phyloP scores from a whole-genome alignment of 2,329 filamentous ascomycete genomes.

The Aspergillus flavus region DNA sequence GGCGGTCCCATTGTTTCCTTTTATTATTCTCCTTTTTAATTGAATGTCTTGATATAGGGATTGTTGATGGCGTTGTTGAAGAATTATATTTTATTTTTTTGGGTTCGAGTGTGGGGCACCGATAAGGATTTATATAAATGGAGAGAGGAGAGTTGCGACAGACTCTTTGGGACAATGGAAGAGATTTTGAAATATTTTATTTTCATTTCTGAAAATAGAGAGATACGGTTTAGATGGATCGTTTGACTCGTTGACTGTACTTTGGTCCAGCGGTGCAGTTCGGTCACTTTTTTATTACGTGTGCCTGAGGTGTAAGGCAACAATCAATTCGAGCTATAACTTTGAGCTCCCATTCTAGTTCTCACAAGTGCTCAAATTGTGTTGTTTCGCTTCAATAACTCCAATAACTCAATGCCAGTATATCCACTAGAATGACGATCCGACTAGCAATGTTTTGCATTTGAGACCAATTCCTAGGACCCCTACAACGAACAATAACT shows the following conservation, averaged over 20 bases:
- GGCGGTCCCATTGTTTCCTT: conserved; percentile 15
- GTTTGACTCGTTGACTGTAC: not conserved
- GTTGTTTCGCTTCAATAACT: not conserved
- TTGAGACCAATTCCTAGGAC: not conserved
- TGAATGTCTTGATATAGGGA: not conserved
- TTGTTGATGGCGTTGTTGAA: not conserved
- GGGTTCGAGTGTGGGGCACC: not conserved
- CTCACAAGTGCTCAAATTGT: not conserved
- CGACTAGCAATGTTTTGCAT: not conserved
- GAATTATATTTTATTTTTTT: not conserved
- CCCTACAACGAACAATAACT: conserved; percentile 2
- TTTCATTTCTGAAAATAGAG: not conserved
- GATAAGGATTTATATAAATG: not conserved
- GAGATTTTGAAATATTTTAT: not conserved
- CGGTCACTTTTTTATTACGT: not conserved
- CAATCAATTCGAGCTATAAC: not conserved
- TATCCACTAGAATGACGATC: not conserved
- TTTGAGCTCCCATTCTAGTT: too few species aligned
- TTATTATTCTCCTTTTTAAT: not conserved
- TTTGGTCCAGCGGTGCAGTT: not conserved
- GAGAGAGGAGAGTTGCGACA: not conserved
- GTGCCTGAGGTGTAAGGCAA: not conserved
- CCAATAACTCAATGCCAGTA: too few species aligned
- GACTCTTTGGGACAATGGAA: not conserved
- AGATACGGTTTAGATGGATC: not conserved